phyloP scores from a whole-genome alignment of 352 stramenopile species.

The Lagenidium giganteum region DNA sequence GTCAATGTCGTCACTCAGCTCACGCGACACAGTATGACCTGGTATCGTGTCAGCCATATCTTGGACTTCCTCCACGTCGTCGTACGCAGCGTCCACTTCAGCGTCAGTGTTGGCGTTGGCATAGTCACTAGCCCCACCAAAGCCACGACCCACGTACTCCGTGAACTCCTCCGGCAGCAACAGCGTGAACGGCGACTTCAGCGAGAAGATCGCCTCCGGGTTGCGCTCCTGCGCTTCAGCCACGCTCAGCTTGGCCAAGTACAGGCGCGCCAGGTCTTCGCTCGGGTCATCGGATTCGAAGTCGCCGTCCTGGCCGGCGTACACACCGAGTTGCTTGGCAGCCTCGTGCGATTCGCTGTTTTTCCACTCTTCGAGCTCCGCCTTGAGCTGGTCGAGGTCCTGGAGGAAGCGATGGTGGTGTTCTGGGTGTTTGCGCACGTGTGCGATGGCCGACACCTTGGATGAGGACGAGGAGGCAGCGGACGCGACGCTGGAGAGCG shows the following conservation, averaged over 20 bases:
- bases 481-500: no score
- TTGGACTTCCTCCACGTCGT: no score
- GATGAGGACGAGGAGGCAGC: no score
- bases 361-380: not conserved
- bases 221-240: not conserved
- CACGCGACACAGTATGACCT: no score
- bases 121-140: no score
- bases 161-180: constrained; percentile 7
- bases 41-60: not conserved
- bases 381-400: not conserved
- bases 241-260: constrained; percentile 2
- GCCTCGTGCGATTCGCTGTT: no score
- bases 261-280: constrained; percentile 13
- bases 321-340: no score
- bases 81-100: not conserved
- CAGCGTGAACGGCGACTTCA: constrained; percentile 9
- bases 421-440: no score
- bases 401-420: not conserved
- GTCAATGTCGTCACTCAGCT: no score
- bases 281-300: no score
- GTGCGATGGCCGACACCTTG: not conserved
- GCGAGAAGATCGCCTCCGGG: constrained; percentile 5
- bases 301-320: no score
- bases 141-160: not conserved
- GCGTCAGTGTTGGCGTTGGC: no score